Evolutionary conservation across 1,284 basidiomycete genomes (phyloP), one percentile per base, ranked within the genome.

Genomic region (Ceratobasidium sp.): DNA sequence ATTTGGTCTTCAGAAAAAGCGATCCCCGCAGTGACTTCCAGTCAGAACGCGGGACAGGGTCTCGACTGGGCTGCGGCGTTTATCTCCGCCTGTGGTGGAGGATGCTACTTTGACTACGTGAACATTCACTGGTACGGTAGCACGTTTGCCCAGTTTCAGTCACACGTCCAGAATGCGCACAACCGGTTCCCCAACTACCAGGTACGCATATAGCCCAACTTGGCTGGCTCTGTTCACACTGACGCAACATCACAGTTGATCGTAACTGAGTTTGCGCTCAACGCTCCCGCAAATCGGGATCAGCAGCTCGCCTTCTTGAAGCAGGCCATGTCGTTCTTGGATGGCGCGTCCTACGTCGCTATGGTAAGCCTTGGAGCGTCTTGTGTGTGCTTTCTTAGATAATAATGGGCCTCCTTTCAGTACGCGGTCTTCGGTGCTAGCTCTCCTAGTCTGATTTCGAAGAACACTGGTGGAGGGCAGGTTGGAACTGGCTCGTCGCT

Each of bases 61-160:
- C 77, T 77, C 9, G 66, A 69, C 46, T 77, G 77, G 77, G 57
- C 62, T 44, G 65, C 76, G 0, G 50, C 42, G 23, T 69, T 77
- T n/a, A 70, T 77, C 76, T 70, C 66, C 2, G 76, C 77, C 20
- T 77, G 77, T 46, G 77, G 33, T 20, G 77, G 77, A 0, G 3
- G 66, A 13, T 77, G 77, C 67, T 71, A 71, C 59, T 77, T 77
- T 52, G 77, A 77, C 67, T 77, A 77, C 40, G 48, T 77, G 44
- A 77, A 77, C 48, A 59, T 77, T 9, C 77, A 77, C 57, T 77
- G 77, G 77, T 77, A 77, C 52, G 77, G 77, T 33, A 64, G 15
- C 44, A 62, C 56, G 17, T 77, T 77, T 28, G 42, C 77, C 1
- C 26, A 61, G 17, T 77, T 77, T 67, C 67, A 71, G 67, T 52